Base-by-base conservation (phyloP, 495 filamentous ascomycete genomes). In the Cercophora samala region DNA sequence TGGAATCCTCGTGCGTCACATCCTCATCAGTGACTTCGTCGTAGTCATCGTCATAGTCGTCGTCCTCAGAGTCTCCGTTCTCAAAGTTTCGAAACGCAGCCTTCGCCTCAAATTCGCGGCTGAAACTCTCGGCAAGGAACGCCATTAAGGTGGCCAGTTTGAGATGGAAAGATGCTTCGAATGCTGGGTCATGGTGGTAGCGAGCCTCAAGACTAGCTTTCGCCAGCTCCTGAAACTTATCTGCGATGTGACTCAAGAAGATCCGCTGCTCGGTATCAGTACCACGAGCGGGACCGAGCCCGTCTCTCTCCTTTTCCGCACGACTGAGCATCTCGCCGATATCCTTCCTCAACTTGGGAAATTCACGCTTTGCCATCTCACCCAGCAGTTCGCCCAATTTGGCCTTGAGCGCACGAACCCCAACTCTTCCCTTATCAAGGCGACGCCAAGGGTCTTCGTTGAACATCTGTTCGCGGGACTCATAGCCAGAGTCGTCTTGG, bases 341-440 rank as follows among this genome's bases (percentile, higher is more conserved):
- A 23, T 87, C 80, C 51, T 63, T 55, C 25, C 75, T 74, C 1
- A 88, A 75, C 51, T 73, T 72, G 3, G 84, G 81, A 70, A 87
- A 89, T 63, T 80, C 82, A 0, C 75, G 73, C 5, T 77, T 72
- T 2, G 82, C 78, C 68, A 82, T 76, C 1, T 79, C 70, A 3
- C 71, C 74, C 3, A 87, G 73, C 0, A 84, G 73, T 18, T 80
- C 75, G 1, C 73, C 63, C 0, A 87, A 73, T 3, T 79, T 80
- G 6, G 61, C 60, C 59, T 73, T 77, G 3, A 90, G 71, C 0
- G 86, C 77, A 1, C 66, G 53, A 19, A 87, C 79, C 0, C 88
- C 87, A 53, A 83, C 80, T 9, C 79, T 70, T 32, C 84, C 83
- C 23, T 73, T 66, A 1, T 72, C 70, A 4, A 88, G 64, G 8